Evolutionary conservation across 2,329 filamentous ascomycete species (phyloP), one percentile per base, ranked within the genome.

Genomic region (Calonectria multiphialidica): DNA sequence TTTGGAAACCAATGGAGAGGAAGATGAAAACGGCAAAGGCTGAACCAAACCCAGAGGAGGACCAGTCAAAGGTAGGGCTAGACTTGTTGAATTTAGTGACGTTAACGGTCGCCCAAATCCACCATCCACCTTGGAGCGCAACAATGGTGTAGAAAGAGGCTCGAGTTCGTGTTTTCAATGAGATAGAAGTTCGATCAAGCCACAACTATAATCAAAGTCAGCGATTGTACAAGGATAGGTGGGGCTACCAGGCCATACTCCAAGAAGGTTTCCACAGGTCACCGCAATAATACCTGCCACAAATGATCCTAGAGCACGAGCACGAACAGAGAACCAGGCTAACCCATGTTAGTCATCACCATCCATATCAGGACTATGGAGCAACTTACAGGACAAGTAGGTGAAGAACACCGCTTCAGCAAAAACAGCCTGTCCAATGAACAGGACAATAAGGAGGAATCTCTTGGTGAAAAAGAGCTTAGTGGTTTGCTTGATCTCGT

Each of bases 361-460:
- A 40, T 13, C 5, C 21, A 2, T 10, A 16, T 12, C 5, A 5
- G 9, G 0, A 0, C 5, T 18, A n/a, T 16, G 5, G 18, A 30
- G 4, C 2, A 15, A 61, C 79, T 76, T 71, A 80, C 80, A 37
- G 1, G 78, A 74, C 9, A 92, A 84, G 71, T 92, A 95, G 0
- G 93, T 94, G 80, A 92, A 94, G 81, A 92, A 93, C 0, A 95
- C 92, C 0, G 93, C 91, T 80, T 95, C 93, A 0, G 91, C 84
- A 78, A 93, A 95, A 0, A 94, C 93, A 0, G 91, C 91, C 75
- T 94, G 92, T 1, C 91, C 91, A 45, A 95, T 94, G 74, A 93
- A 90, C 0, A 92, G 87, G 3, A 94, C 81, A 1, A 94, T 86
- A 1, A 94, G 84, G 1, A 95, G 82, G 70, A 93, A 94, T 35